Evolutionary conservation across 2,329 filamentous ascomycete genomes (phyloP), one percentile per base, ranked within the genome.

Genomic region (Aspergillus pseudonomiae): DNA sequence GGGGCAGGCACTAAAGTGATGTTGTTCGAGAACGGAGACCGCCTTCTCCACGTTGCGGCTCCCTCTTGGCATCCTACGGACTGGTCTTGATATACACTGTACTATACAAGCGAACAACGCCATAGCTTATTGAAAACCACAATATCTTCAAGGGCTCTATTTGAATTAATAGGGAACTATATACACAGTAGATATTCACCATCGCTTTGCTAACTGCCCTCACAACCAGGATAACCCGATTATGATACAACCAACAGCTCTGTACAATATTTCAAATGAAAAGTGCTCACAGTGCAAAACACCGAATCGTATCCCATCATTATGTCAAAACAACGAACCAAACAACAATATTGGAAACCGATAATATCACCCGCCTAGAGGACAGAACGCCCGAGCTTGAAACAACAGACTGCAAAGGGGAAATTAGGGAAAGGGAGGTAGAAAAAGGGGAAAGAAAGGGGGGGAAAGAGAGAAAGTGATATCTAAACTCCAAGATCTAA

Each of bases 231-330:
- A 32, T 28, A 4, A 36, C 36, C 58, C 19, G n/a, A 45, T 39
- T 34, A 36, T 30, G n/a, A 6, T n/a, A 32, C 53, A 34, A 60
- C 11, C 45, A 60, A 34, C 46, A 52, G 50, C 48, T 53, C 36
- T 60, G 48, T 60, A 60, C 58, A 60, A 41, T 19, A 43, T 21
- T 30, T 28, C 19, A 59, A 62, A 62, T 19, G 45, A 59, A 28
- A 41, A 57, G 34, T 58, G 63, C 48, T 57, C 46, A 53, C 63
- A 60, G 55, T 50, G 30, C 54, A 46, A 48, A 61, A 65, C 62
- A 68, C 68, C 67, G 65, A 69, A 65, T 73, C 75, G 68, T 75
- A 70, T 72, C 70, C 71, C 71, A 66, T 76, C 74, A 73, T 77
- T 74, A 77, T 71, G 63, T 59, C 50, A 48, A 62, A 69, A 66